Percentiles rank a stretch among this genome's conserved stretches.
phyloP scores from a whole-genome alignment of 306 rosid species.

The Rosa multiflora region DNA sequence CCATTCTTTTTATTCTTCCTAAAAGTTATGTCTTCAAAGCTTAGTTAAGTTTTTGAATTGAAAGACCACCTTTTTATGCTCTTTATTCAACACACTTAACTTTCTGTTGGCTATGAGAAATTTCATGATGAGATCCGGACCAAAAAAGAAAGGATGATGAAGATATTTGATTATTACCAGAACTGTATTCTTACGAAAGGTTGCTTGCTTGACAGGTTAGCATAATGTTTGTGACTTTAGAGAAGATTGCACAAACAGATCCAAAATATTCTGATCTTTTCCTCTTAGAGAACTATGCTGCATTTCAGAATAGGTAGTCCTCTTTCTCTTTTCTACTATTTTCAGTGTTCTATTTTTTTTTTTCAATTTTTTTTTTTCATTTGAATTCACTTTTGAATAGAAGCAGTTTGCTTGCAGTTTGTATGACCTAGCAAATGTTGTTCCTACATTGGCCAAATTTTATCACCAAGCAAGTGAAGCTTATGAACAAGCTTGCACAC shows the following conservation, averaged over 20 bases:
- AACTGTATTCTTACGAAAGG: slow-evolving; percentile 2
- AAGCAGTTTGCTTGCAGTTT: slow-evolving; percentile 49
- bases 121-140: slow-evolving; percentile 7
- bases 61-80: neutral
- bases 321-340: slow-evolving; percentile 17
- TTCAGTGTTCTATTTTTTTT: neutral
- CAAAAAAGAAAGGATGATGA: neutral
- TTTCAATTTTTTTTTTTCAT: neutral
- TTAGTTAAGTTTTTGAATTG: neutral
- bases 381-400: slow-evolving; percentile 25
- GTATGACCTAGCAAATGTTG: slow-evolving; percentile 95
- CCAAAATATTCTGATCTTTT: slow-evolving; percentile 87
- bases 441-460: slow-evolving; percentile 95
- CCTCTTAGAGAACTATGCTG: slow-evolving; percentile 93
- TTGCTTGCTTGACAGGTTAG: slow-evolving; percentile 62
- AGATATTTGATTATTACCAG: neutral
- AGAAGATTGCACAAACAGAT: slow-evolving; percentile 80
- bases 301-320: slow-evolving; percentile 91
- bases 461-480: slow-evolving; percentile 99
- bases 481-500: slow-evolving; percentile 94
- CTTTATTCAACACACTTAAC: neutral
- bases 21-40: neutral
- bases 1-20: neutral
- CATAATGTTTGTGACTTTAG: slow-evolving; percentile 96
- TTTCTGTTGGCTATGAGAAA: neutral